Evolutionary conservation across 2,329 filamentous ascomycete genomes (phyloP).

Genomic region (Lasiodiplodia hormozganensis): DNA sequence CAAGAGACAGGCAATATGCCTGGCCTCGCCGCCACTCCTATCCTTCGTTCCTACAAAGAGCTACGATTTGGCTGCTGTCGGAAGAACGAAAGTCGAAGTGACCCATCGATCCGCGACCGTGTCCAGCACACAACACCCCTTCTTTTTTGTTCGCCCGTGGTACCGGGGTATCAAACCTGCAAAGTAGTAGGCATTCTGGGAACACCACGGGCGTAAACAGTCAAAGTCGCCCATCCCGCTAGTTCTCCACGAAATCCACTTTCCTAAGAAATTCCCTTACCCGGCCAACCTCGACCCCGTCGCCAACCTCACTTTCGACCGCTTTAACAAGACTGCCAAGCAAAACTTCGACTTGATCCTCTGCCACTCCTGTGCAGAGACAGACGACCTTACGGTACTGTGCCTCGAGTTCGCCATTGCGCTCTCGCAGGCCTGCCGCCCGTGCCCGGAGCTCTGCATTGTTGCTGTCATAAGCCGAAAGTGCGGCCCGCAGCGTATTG

Average conservation of each 20-base stretch:
- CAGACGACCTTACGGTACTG: conserved; percentile 90
- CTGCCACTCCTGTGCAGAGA: conserved; percentile 81
- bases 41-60: not conserved
- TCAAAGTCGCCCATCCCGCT: not conserved
- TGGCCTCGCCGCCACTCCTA: not conserved
- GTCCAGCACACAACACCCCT: not conserved
- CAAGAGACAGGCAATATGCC: not conserved
- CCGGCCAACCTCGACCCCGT: conserved; percentile 73
- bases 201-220: not conserved
- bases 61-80: not conserved
- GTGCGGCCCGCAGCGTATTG: conserved; percentile 65
- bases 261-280: conserved; percentile 81
- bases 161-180: not conserved
- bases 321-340: conserved; percentile 82
- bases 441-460: conserved; percentile 72
- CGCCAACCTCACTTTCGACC: conserved; percentile 81
- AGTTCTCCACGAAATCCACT: conserved; percentile 67
- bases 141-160: not conserved
- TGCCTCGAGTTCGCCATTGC: conserved; percentile 82
- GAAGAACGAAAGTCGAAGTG: not conserved
- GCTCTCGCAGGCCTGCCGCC: conserved; percentile 74
- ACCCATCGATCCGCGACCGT: not conserved
- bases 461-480: conserved; percentile 73
- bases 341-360: conserved; percentile 79
- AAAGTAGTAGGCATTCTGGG: not conserved